Evolutionary conservation across 108 stramenopile species (phyloP).

Genomic region (Nitzschia sp.): DNA sequence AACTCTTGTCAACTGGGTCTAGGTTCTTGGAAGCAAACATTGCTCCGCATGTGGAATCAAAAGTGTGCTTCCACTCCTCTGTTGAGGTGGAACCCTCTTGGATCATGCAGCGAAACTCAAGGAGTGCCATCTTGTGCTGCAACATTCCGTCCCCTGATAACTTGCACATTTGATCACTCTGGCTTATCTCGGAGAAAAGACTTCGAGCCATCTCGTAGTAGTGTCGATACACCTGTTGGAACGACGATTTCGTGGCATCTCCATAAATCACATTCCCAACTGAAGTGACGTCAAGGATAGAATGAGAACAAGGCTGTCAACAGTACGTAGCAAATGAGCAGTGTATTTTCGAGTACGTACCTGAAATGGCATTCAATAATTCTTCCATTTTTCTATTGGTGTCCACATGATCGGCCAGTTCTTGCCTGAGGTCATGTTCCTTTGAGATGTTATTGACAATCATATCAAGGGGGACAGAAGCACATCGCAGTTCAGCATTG

Average conservation of each 20-base stretch:
- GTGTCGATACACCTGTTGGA: background rate
- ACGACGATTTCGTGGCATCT: slow-evolving; percentile 10
- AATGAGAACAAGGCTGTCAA: background rate
- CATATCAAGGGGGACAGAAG: background rate
- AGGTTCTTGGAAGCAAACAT: background rate
- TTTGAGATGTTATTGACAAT: background rate
- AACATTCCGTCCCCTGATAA: no score
- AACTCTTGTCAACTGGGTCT: slow-evolving; percentile 30
- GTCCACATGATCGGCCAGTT: background rate
- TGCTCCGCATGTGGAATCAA: no score
- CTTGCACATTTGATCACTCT: no score
- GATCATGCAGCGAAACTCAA: slow-evolving; percentile 3
- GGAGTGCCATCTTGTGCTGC: slow-evolving; percentile 11
- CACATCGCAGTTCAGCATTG: slow-evolving; percentile 6
- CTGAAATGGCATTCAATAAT: slow-evolving; percentile 23
- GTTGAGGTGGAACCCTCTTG: slow-evolving; percentile 10
- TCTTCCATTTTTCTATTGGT: background rate
- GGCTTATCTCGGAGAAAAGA: no score
- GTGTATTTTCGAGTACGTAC: slow-evolving; percentile 4
- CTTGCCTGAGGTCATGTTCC: background rate
- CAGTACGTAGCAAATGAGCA: background rate
- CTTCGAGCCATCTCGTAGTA: no score
- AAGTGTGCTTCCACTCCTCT: slow-evolving; percentile 4
- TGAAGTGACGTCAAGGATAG: background rate
- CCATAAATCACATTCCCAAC: slow-evolving; percentile 34